Evolutionary conservation across 2,329 filamentous ascomycete species (phyloP), one percentile per base, ranked within the genome.

Genomic region (Rhinocladiella similis): DNA sequence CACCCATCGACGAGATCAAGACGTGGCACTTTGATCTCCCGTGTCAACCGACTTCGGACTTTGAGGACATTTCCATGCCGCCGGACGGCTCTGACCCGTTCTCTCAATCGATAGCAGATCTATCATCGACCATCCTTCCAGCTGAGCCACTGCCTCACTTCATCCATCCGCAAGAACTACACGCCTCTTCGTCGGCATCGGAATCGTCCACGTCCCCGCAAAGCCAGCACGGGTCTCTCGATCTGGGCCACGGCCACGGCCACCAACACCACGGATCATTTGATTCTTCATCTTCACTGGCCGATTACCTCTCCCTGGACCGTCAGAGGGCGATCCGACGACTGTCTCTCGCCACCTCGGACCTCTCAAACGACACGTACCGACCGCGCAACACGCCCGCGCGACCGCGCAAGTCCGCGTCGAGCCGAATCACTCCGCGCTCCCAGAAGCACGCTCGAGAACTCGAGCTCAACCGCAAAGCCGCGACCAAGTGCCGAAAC

Each of bases 381-480:
- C 45, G 55, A 19, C 59, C 59, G 1, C 38, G 59, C n/a, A 56
- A 52, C 38, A 61, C 45, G 5, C 58, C 50, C 2, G 43, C 43
- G 3, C 42, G 54, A 20, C 54, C 47, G 20, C 46, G 52, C 35
- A 57, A 52, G 25, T 35, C 43, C 14, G 35, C 33, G 3, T 55
- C 51, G 3, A 50, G 51, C 22, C 59, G 59, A 20, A 58, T 58
- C 45, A 50, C 46, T 1, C 59, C 59, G 3, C 59, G 59, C 5
- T 57, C 55, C 10, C 50, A 58, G 16, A 61, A 61, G 49, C 59
- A 61, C 20, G 59, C 59, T 10, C 48, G 59, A 1, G 59, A 61
- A 47, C 49, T 61, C n/a, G 59, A 61, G 42, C 55, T 61, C 22
- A 61, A 61, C 42, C 59, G 59, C 22, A 58, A 53, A 46, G 59